phyloP scores from a whole-genome alignment of 2,329 filamentous ascomycete species.

The Lecanoromycetidae sp. region DNA sequence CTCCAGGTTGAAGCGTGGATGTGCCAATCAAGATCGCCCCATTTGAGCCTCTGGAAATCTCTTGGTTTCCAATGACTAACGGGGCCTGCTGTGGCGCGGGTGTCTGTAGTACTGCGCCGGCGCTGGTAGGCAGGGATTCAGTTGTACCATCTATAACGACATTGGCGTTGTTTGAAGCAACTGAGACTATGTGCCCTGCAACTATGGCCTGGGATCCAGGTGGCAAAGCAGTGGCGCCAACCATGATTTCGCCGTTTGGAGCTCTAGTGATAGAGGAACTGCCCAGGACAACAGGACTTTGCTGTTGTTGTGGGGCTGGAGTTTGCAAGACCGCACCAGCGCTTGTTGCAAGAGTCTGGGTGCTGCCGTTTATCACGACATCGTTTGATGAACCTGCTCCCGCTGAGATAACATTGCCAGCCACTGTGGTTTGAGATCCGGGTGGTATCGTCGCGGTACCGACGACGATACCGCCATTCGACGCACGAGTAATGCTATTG shows the following conservation, averaged over 20 bases:
- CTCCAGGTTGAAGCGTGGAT: no score
- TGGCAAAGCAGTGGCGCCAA: no score
- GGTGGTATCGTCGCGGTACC: neutral
- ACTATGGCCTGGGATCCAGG: no score
- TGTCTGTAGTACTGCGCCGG: slow-evolving; percentile 1
- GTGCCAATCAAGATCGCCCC: no score
- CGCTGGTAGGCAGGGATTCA: neutral
- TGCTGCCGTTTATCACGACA: neutral
- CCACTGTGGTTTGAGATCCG: neutral
- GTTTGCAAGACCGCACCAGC: neutral
- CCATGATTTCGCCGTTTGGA: no score
- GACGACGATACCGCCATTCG: slow-evolving; percentile 3
- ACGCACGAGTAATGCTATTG: neutral
- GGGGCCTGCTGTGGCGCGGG: neutral
- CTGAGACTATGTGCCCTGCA: neutral
- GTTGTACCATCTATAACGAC: neutral
- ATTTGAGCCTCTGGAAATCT: no score
- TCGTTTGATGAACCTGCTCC: neutral
- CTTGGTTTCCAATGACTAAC: neutral
- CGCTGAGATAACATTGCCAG: neutral
- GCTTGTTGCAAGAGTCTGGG: neutral
- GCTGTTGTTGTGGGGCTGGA: neutral
- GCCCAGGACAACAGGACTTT: neutral
- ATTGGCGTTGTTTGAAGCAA: neutral
- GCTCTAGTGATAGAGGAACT: neutral